A percentile compares a stretch with the other conserved stretches of the same genome.
Evolutionary conservation across 495 filamentous ascomycete genomes (phyloP).

Genomic region (Hyphodiscus hymeniophilus): DNA sequence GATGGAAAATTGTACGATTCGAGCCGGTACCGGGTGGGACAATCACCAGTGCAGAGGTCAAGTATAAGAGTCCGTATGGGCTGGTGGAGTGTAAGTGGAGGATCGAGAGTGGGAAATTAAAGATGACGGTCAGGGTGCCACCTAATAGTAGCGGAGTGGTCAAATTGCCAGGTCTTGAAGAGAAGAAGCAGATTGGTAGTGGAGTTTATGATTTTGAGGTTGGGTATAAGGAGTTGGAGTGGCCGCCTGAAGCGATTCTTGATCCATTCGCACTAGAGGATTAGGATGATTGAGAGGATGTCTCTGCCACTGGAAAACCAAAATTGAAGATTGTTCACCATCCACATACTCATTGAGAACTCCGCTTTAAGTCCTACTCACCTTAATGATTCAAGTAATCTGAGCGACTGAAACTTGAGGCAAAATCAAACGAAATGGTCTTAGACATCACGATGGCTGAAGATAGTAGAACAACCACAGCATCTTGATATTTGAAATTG

Average conservation of each 20-base stretch:
- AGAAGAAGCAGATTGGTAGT: slow-evolving; percentile 9
- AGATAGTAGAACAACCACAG: no score
- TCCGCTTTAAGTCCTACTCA: no score
- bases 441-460: no score
- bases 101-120: slow-evolving; percentile 12
- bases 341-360: no score
- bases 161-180: slow-evolving; percentile 14
- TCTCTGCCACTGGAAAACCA: no score
- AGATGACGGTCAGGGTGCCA: slow-evolving; percentile 14
- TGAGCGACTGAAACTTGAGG: no score
- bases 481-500: no score
- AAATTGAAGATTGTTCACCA: no score
- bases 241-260: slow-evolving; percentile 10
- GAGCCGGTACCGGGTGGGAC: slow-evolving; percentile 16
- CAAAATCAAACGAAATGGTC: no score
- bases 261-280: background rate
- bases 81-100: slow-evolving; percentile 12
- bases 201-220: slow-evolving; percentile 10
- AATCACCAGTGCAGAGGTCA: slow-evolving; percentile 12
- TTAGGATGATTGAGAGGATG: no score
- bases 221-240: slow-evolving; percentile 10
- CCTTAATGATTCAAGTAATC: no score
- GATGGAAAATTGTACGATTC: slow-evolving; percentile 15
- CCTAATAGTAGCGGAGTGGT: slow-evolving; percentile 14
- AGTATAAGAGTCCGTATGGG: slow-evolving; percentile 14